Evolutionary conservation across 176 grass and related monocot genomes (phyloP).

Genomic region (Hordeum marinum): DNA sequence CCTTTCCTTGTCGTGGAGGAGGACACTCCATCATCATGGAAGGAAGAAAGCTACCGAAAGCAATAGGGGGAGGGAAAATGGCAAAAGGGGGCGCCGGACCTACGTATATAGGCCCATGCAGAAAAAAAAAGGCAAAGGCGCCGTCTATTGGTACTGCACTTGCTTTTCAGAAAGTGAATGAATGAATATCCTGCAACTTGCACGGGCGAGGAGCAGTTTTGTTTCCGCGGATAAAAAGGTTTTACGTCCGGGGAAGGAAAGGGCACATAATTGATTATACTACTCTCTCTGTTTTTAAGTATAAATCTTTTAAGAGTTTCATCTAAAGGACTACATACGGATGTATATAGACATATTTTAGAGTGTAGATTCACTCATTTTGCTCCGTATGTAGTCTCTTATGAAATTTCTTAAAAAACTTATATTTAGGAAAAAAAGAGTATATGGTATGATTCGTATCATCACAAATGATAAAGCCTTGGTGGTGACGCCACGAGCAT

Average conservation of each 20-base stretch:
- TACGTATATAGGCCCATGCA: background rate
- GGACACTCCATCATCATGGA: background rate
- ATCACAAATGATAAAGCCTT: background rate
- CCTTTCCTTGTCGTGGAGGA: background rate
- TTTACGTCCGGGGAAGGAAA: background rate
- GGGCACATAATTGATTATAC: too few relatives aligned
- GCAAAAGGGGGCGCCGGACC: background rate
- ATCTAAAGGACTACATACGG: too few relatives aligned
- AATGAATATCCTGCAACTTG: slow-evolving; percentile 6
- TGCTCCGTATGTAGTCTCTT: too few relatives aligned
- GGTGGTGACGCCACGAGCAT: background rate
- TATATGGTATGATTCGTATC: background rate
- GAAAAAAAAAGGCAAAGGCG: background rate
- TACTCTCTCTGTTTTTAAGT: too few relatives aligned
- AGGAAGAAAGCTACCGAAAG: slow-evolving; percentile 5
- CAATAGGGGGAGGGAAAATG: background rate
- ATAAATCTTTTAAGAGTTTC: too few relatives aligned
- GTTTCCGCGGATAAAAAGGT: background rate
- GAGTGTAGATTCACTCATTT: too few relatives aligned
- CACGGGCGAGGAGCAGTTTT: background rate
- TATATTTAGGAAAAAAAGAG: too few relatives aligned
- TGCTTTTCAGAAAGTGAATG: background rate
- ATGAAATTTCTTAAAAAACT: too few relatives aligned
- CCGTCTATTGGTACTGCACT: background rate
- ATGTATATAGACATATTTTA: too few relatives aligned